Conservation (phyloP, 2,329 filamentous ascomycete genomes). For the Thyridium curvatum region DNA sequence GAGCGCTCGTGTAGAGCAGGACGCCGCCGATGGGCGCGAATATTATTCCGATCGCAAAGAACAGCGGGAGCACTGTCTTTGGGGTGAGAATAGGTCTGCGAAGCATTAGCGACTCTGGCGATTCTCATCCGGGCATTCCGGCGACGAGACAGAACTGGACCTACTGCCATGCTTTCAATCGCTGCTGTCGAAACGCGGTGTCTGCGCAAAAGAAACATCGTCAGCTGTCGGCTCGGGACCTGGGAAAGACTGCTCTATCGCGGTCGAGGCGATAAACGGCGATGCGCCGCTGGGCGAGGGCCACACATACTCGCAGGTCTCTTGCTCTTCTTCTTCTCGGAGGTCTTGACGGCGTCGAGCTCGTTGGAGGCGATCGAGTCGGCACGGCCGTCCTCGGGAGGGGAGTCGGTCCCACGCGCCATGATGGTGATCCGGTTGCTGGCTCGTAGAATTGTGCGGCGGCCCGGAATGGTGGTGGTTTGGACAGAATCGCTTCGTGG, state of each 20-base stretch:
- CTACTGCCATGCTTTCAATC: conserved; percentile 97
- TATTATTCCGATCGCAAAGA: conserved; percentile 85
- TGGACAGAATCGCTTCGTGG: not conserved
- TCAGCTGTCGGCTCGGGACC: not conserved
- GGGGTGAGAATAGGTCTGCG: conserved; percentile 85
- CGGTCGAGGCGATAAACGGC: no score
- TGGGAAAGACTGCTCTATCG: not conserved
- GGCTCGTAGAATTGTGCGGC: conserved; percentile 1
- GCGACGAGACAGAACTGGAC: conserved; percentile 29
- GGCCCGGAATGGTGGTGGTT: not conserved
- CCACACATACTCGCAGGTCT: conserved; percentile 72
- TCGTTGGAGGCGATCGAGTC: conserved; percentile 52
- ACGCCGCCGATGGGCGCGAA: conserved; percentile 90
- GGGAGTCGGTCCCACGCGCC: conserved; percentile 32
- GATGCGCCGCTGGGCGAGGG: not conserved
- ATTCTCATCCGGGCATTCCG: no score
- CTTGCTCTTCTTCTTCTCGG: conserved; percentile 83
- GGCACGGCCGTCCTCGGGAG: conserved; percentile 35
- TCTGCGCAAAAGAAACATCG: conserved; percentile 43
- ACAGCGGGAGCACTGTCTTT: conserved; percentile 85
- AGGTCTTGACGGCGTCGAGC: conserved; percentile 35
- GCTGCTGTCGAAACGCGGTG: conserved; percentile 93
- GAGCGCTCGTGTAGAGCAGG: conserved; percentile 76
- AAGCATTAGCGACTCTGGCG: not conserved
- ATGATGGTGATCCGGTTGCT: conserved; percentile 22